Conservation (phyloP, 805 yeast species). For the Monosporozyma yasuniensis region DNA sequence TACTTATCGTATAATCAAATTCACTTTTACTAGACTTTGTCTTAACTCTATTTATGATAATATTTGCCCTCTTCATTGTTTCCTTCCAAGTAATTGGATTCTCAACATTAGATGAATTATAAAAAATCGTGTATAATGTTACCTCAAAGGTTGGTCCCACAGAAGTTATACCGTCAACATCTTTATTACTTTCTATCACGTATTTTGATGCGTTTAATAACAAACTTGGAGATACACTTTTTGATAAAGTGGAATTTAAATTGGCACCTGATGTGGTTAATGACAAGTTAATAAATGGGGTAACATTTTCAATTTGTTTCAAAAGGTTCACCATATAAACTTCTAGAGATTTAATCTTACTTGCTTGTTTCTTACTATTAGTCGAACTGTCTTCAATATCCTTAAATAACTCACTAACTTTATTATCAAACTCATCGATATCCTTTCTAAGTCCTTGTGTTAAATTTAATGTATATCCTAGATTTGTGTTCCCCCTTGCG, state of each 20-base stretch:
- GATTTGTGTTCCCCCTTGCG: slow-evolving; percentile 50
- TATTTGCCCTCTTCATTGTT: slow-evolving; percentile 48
- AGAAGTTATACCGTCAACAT: slow-evolving; percentile 14
- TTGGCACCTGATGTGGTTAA: slow-evolving; percentile 62
- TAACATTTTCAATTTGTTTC: slow-evolving; percentile 51
- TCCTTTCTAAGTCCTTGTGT: slow-evolving; percentile 48
- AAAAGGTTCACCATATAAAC: slow-evolving; percentile 40
- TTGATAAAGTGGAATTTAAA: slow-evolving; percentile 40
- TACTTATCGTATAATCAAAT: slow-evolving; percentile 34
- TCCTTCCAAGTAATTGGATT: slow-evolving; percentile 63
- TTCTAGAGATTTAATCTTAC: slow-evolving; percentile 40
- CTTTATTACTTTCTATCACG: slow-evolving; percentile 24
- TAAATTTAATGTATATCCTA: slow-evolving; percentile 46
- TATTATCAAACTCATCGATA: slow-evolving; percentile 47
- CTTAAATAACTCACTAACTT: slow-evolving; percentile 33
- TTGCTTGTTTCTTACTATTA: slow-evolving; percentile 19
- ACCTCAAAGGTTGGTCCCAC: slow-evolving; percentile 57
- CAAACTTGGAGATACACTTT: slow-evolving; percentile 53
- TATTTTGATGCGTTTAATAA: slow-evolving; percentile 52
- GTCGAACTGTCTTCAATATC: slow-evolving; percentile 26
- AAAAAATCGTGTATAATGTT: slow-evolving; percentile 54
- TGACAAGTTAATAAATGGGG: slow-evolving; percentile 60
- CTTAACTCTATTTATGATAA: slow-evolving; percentile 31
- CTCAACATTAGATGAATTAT: slow-evolving; percentile 36
- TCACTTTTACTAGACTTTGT: neutral